Evolutionary conservation across 768 basidiomycete genomes (phyloP).

Genomic region (Galerina marginata): DNA sequence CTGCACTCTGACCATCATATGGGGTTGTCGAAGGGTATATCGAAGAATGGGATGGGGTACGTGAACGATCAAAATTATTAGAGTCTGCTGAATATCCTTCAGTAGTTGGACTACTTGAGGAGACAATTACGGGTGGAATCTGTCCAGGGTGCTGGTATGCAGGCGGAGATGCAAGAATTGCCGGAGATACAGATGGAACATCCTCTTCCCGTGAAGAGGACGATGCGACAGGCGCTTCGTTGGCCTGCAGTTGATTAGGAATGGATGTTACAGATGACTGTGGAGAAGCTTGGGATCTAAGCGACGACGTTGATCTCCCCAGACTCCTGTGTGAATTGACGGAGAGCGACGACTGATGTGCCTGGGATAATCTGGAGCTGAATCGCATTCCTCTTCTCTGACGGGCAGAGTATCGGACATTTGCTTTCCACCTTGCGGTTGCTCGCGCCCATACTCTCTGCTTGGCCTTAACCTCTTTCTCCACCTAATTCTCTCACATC

Average conservation of each 20-base stretch:
- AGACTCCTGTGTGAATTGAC: conserved; percentile 24
- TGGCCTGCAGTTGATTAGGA: conserved; percentile 12
- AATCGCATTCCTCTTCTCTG: conserved; percentile 55
- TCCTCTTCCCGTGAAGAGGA: conserved; percentile 21
- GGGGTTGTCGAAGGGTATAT: conserved; percentile 15
- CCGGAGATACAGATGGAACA: conserved; percentile 15
- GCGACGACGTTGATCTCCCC: conserved; percentile 13
- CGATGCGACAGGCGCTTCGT: conserved; percentile 4
- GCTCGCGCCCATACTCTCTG: conserved; percentile 70
- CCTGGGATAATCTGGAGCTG: conserved; percentile 29
- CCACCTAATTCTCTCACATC: conserved; percentile 39
- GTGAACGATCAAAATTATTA: conserved; percentile 19
- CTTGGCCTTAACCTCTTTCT: conserved; percentile 53
- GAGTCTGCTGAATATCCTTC: conserved; percentile 14
- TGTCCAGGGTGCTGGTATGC: conserved; percentile 48
- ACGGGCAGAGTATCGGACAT: conserved; percentile 63
- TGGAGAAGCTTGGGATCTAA: conserved; percentile 32
- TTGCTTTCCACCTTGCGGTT: conserved; percentile 71
- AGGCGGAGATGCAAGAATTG: conserved; percentile 29
- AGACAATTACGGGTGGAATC: conserved; percentile 19
- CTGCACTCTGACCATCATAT: conserved; percentile 11
- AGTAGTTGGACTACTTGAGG: conserved; percentile 20
- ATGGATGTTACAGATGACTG: conserved; percentile 35
- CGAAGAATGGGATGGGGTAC: conserved; percentile 29
- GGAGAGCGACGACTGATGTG: conserved; percentile 32